Evolutionary conservation across 1,139 yeast species (phyloP).

Genomic region (Zygosaccharomyces sapae): DNA sequence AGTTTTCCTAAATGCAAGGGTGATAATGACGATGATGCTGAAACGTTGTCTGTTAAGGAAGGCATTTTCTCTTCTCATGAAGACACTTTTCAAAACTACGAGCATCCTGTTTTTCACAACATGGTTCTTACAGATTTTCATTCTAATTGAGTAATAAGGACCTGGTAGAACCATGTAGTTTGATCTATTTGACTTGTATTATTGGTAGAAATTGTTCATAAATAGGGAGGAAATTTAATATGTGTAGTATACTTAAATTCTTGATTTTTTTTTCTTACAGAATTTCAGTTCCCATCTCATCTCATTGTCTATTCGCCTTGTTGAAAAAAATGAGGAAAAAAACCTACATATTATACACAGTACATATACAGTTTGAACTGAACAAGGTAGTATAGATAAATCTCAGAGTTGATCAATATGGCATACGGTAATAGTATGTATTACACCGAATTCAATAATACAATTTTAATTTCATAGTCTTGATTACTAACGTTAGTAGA

Average conservation of each 20-base stretch:
- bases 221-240: background rate
- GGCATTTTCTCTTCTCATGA: background rate
- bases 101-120: background rate
- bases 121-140: conserved; percentile 1
- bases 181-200: background rate
- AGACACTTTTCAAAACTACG: background rate
- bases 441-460: background rate
- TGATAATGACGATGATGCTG: conserved; percentile 9
- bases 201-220: background rate
- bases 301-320: conserved; percentile 1
- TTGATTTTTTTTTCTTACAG: background rate
- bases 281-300: background rate
- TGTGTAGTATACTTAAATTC: too few species aligned
- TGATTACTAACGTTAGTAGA: conserved; percentile 13
- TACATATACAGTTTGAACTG: background rate
- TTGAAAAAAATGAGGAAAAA: conserved; percentile 5
- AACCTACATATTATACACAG: background rate
- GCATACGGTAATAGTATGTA: conserved; percentile 15
- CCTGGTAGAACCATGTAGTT: too few species aligned
- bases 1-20: background rate
- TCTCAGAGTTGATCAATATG: conserved; percentile 6
- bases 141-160: background rate
- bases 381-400: background rate
- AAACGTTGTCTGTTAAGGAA: conserved; percentile 5
- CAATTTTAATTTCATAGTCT: background rate